These are phyloP conservation scores for Aulographum hederae DNA, from an alignment of 2,329 filamentous ascomycete species.

Conservation along the genomic window DNA sequence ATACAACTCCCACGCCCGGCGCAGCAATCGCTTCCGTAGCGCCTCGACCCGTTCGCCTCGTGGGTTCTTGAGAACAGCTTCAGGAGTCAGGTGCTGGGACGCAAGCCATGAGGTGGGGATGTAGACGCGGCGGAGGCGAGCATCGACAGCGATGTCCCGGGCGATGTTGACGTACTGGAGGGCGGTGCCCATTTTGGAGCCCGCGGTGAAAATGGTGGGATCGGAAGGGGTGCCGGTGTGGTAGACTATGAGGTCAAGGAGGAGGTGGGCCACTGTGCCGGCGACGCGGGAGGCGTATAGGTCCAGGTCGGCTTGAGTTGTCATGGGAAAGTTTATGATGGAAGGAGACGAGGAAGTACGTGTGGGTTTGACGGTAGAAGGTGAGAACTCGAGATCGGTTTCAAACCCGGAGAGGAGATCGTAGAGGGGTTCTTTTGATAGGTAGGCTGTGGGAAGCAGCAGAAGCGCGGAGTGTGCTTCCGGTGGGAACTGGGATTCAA, in stretches of 20 bases:
- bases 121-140: conserved; percentile 47
- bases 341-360: too few species aligned
- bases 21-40: conserved; percentile 36
- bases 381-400: conserved; percentile 39
- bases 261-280: conserved; percentile 52
- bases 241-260: conserved; percentile 46
- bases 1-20: conserved; percentile 44
- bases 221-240: conserved; percentile 26
- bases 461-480: conserved; percentile 35
- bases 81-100: conserved; percentile 34
- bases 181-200: conserved; percentile 50
- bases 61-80: conserved; percentile 35
- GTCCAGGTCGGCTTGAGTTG: conserved; percentile 38
- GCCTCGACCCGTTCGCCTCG: conserved; percentile 26
- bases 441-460: conserved; percentile 37
- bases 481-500: conserved; percentile 32
- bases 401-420: conserved; percentile 49
- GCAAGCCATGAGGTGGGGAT: conserved; percentile 46
- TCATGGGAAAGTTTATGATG: conserved; percentile 48
- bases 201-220: conserved; percentile 31
- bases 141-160: conserved; percentile 52
- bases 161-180: conserved; percentile 66
- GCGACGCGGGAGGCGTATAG: conserved; percentile 50
- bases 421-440: conserved; percentile 41
- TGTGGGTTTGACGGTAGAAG: conserved; percentile 6